A percentile compares a stretch with the other conserved stretches of the same genome.
Evolutionary conservation across 2,329 filamentous ascomycete genomes (phyloP).

Genomic region (Calonectria pseudoturangicola): DNA sequence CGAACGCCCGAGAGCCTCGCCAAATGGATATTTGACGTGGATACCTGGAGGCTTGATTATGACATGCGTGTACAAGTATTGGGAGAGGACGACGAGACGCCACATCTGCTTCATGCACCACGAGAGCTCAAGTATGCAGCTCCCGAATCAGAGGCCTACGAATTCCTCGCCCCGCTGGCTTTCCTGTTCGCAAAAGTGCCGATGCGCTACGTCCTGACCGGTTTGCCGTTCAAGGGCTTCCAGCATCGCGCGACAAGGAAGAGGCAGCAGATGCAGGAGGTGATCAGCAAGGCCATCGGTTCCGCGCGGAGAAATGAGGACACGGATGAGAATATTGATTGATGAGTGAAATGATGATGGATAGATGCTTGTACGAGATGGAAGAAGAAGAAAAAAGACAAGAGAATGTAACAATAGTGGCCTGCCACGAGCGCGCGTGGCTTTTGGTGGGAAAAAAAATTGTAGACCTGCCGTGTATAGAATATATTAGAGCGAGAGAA

Average conservation of each 20-base stretch:
- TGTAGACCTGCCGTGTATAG: slow-evolving; percentile 2
- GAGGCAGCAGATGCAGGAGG: slow-evolving; percentile 31
- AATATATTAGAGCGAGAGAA: not conserved
- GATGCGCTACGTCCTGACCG: slow-evolving; percentile 6
- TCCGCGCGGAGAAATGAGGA: not conserved
- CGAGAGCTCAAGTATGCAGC: not conserved
- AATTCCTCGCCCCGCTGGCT: slow-evolving; percentile 36
- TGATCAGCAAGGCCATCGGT: slow-evolving; percentile 14
- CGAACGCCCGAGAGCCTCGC: slow-evolving; percentile 29
- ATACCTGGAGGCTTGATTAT: slow-evolving; percentile 38
- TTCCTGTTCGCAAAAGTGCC: slow-evolving; percentile 32
- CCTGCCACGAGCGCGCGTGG: not conserved
- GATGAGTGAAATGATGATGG: slow-evolving; percentile 14
- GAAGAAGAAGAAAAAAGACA: not conserved
- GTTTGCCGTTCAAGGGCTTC: slow-evolving; percentile 28
- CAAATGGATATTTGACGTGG: slow-evolving; percentile 36
- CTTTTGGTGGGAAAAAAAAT: not conserved
- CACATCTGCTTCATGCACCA: not conserved
- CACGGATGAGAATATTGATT: slow-evolving; percentile 29
- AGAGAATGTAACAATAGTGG: slow-evolving; percentile 5
- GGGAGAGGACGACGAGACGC: slow-evolving; percentile 8
- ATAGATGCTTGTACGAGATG: not conserved
- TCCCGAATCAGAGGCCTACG: slow-evolving; percentile 31
- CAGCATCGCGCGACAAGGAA: slow-evolving; percentile 30
- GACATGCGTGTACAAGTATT: not conserved